Evolutionary conservation across 805 yeast species (phyloP).

Genomic region (Nakazawaea holstii): DNA sequence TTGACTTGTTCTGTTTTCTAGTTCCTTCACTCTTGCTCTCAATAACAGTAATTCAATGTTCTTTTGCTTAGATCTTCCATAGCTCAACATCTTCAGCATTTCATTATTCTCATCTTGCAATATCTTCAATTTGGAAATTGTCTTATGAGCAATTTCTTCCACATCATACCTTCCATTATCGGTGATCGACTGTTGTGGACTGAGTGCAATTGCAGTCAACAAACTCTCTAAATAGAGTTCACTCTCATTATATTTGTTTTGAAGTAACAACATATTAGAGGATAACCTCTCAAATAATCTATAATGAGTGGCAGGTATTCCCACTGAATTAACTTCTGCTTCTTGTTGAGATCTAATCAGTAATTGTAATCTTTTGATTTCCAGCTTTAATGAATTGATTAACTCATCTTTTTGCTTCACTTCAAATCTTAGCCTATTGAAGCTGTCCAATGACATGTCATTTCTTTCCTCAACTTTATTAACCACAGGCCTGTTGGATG

Average conservation of each 20-base stretch:
- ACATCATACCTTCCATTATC: slow-evolving; percentile 63
- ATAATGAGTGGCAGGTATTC: slow-evolving; percentile 28
- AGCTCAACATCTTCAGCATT: slow-evolving; percentile 64
- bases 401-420: slow-evolving; percentile 50
- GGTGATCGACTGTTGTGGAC: slow-evolving; percentile 41
- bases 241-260: slow-evolving; percentile 53
- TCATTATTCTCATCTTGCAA: slow-evolving; percentile 66
- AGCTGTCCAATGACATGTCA: slow-evolving; percentile 13
- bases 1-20: slow-evolving; percentile 20
- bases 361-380: slow-evolving; percentile 32
- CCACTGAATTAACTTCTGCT: slow-evolving; percentile 14
- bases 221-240: slow-evolving; percentile 60
- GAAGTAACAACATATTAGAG: slow-evolving; percentile 22
- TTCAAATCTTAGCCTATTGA: slow-evolving; percentile 41
- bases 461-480: neutral
- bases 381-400: slow-evolving; percentile 39
- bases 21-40: slow-evolving; percentile 42
- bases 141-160: slow-evolving; percentile 69
- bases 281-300: slow-evolving; percentile 24
- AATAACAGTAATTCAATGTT: slow-evolving; percentile 63
- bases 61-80: slow-evolving; percentile 69
- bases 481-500: neutral
- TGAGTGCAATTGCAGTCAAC: slow-evolving; percentile 47
- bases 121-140: slow-evolving; percentile 53
- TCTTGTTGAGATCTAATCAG: slow-evolving; percentile 38